Conservation (phyloP, 1,284 basidiomycete species). For the Caloboletus inedulis region DNA sequence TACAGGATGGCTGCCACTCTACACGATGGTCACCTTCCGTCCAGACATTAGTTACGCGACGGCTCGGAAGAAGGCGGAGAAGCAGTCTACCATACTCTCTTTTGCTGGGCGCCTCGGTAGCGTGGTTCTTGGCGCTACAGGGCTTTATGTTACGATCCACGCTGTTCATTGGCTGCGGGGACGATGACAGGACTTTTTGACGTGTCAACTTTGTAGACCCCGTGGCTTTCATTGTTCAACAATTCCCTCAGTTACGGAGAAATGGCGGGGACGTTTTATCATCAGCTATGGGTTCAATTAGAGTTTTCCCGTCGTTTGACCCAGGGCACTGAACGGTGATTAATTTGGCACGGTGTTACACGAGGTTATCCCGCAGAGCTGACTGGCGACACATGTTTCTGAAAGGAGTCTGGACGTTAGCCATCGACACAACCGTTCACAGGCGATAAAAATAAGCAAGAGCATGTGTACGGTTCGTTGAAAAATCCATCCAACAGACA, state of each 20-base stretch:
- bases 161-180: slow-evolving; percentile 36
- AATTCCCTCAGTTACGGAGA: slow-evolving; percentile 10
- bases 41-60: slow-evolving; percentile 88
- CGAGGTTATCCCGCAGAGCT: slow-evolving; percentile 31
- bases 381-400: slow-evolving; percentile 26
- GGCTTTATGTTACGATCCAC: slow-evolving; percentile 41
- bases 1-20: slow-evolving; percentile 86
- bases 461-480: slow-evolving; percentile 18
- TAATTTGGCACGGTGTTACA: slow-evolving; percentile 33
- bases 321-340: slow-evolving; percentile 32
- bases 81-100: slow-evolving; percentile 55
- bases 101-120: slow-evolving; percentile 45
- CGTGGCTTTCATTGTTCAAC: slow-evolving; percentile 18
- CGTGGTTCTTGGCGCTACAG: slow-evolving; percentile 42
- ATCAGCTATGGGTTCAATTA: slow-evolving; percentile 23
- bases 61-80: slow-evolving; percentile 58
- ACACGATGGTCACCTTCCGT: slow-evolving; percentile 97
- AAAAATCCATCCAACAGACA: slow-evolving; percentile 13
- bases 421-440: slow-evolving; percentile 26
- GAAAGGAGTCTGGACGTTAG: slow-evolving; percentile 20
- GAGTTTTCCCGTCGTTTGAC: slow-evolving; percentile 21
- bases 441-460: slow-evolving; percentile 34
- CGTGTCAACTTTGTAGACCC: slow-evolving; percentile 30
- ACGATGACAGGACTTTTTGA: slow-evolving; percentile 21
- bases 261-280: slow-evolving; percentile 19